Evolutionary conservation across 768 basidiomycete genomes (phyloP), one percentile per base, ranked within the genome.

Genomic region (Tylopilus rubrobrunneus): DNA sequence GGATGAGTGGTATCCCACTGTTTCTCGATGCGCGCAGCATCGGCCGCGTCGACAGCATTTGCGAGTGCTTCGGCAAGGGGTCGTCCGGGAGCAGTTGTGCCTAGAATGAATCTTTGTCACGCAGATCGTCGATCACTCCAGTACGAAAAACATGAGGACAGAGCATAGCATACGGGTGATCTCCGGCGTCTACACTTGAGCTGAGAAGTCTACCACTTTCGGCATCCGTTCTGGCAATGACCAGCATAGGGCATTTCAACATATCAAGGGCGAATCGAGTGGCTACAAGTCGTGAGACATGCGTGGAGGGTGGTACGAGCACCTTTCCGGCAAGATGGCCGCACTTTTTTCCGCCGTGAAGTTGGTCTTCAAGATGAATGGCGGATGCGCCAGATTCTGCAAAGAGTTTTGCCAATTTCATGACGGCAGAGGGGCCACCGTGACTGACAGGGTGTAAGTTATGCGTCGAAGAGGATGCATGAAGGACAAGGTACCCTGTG

Each of bases 271-370:
- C 92, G 75, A 95, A 92, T 19, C 93, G 85, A 28, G 92, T 79
- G 11, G 94, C 83, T 57, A 92, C 75, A 48, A 98, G 82, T 27
- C 95, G 84, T 21, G 89, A 87, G 56, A 91, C 75, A 64, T 95
- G 93, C 14, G 91, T 87, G 17, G 88, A 88, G 10, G 89, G 84
- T 12, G 95, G 95, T 3, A 97, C 94, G 51, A 98, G 79, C 25
- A 96, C 92, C 71, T 97, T 96, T 49, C 93, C 93, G 14, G 86
- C 87, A 63, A 94, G 77, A 74, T 94, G 92, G 27, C 92, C 91
- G 67, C 92, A 92, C 82, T 97, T 95, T 75, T 97, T 97, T 27
- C 91, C 91, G 29, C 95, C 95, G 58, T 95, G 91, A 7, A 96
- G 77, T 67, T 96, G 92, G 71, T 98, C 95, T 67, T 98, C 95